phyloP scores from a whole-genome alignment of 495 filamentous ascomycete species.

The Penicillium crystallinum region DNA sequence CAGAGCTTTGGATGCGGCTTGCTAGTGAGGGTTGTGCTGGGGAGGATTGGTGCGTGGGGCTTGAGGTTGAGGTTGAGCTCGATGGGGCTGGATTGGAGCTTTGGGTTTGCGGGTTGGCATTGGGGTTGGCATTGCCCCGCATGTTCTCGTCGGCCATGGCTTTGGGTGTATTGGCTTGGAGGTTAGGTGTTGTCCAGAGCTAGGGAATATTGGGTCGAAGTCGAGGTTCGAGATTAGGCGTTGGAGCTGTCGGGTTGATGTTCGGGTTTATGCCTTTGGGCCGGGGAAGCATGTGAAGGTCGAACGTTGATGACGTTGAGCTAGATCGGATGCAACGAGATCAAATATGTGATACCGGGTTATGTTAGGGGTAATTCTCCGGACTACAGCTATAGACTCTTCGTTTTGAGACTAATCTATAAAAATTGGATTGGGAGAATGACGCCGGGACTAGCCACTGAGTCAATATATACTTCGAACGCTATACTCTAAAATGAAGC shows the following conservation, averaged over 20 bases:
- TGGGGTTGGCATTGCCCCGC: slow-evolving; percentile 15
- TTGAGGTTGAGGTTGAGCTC: not conserved
- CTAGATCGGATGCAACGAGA: not conserved
- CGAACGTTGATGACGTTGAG: not conserved
- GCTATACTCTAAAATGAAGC: not conserved
- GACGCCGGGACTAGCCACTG: not conserved
- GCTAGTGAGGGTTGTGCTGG: slow-evolving; percentile 23
- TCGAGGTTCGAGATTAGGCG: not conserved
- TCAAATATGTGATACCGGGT: not conserved
- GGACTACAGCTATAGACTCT: too few relatives aligned
- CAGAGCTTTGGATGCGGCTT: slow-evolving; percentile 37
- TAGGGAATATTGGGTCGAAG: not conserved
- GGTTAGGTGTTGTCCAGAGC: not conserved
- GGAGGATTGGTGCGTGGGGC: slow-evolving; percentile 1
- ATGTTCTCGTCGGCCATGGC: slow-evolving; percentile 16
- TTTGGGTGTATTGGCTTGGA: not conserved
- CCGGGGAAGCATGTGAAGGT: slow-evolving; percentile 23
- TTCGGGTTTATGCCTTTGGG: slow-evolving; percentile 3
- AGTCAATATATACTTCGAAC: not conserved
- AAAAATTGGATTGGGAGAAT: too few relatives aligned
- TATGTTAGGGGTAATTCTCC: too few relatives aligned
- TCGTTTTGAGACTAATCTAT: too few relatives aligned
- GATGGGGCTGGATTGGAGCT: slow-evolving; percentile 1
- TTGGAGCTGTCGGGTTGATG: slow-evolving; percentile 4
- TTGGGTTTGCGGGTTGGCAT: not conserved